A percentile compares a stretch with the other conserved stretches of the same genome.
Evolutionary conservation across 176 grass and related monocot species (phyloP).

Genomic region (Oropetium thomaeum): DNA sequence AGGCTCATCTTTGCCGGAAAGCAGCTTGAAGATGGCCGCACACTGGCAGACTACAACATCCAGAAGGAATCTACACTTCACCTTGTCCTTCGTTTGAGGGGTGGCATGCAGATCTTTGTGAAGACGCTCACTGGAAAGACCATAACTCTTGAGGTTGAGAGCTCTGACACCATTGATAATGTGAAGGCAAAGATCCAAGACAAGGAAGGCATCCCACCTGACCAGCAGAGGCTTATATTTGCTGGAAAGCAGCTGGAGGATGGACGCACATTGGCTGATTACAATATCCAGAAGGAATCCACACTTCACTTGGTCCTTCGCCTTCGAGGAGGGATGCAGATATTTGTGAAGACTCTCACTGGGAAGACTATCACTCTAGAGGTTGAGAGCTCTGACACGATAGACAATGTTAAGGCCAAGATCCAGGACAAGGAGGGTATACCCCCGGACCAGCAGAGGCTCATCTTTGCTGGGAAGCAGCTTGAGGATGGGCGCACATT

Average conservation of each 20-base stretch:
- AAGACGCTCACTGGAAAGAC: constrained; percentile 34
- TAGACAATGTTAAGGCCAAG: constrained; percentile 32
- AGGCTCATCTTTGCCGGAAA: constrained; percentile 53
- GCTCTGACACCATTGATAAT: constrained; percentile 37
- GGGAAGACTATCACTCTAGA: constrained; percentile 37
- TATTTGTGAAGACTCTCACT: constrained; percentile 26
- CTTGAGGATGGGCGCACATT: constrained; percentile 22
- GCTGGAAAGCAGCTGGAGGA: constrained; percentile 30
- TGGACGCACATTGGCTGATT: constrained; percentile 21
- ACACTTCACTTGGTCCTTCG: constrained; percentile 22
- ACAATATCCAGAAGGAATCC: constrained; percentile 35
- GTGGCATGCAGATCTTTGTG: constrained; percentile 43
- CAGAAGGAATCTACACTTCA: constrained; percentile 64
- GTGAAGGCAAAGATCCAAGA: constrained; percentile 36
- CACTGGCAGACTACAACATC: constrained; percentile 56
- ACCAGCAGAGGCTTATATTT: constrained; percentile 30
- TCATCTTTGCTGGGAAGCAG: constrained; percentile 42
- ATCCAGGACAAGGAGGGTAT: constrained; percentile 35
- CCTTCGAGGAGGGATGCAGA: constrained; percentile 24
- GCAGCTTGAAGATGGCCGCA: constrained; percentile 44
- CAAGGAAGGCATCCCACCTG: constrained; percentile 31
- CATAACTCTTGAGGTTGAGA: constrained; percentile 32
- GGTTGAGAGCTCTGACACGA: constrained; percentile 28
- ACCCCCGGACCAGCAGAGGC: constrained; percentile 13
- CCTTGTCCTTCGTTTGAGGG: not conserved